Evolutionary conservation across 2,329 filamentous ascomycete genomes (phyloP).

Genomic region (Scytalidium lignicola): DNA sequence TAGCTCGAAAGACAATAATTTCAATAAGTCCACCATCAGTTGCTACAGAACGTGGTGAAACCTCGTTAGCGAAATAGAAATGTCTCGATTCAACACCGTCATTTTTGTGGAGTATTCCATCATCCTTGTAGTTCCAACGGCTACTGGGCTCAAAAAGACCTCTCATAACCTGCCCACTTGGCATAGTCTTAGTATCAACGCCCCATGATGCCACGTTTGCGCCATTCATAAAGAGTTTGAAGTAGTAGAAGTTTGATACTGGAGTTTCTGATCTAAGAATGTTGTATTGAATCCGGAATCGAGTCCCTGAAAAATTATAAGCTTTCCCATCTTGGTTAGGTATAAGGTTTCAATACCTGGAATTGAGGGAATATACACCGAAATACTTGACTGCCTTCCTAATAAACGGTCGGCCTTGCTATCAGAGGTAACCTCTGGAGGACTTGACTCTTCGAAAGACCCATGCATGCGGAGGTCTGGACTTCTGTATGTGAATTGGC

Average conservation of each 20-base stretch:
- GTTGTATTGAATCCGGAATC: conserved; percentile 48
- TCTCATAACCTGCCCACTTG: conserved; percentile 36
- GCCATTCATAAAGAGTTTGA: conserved; percentile 52
- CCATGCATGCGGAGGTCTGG: conserved; percentile 8
- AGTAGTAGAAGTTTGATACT: conserved; percentile 38
- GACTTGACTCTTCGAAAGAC: neutral
- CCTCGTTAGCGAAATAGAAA: conserved; percentile 41
- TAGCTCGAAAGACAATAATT: conserved; percentile 47
- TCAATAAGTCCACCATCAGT: conserved; percentile 53
- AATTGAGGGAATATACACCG: conserved; percentile 52
- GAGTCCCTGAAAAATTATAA: conserved; percentile 34
- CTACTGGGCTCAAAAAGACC: conserved; percentile 45
- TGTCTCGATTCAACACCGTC: conserved; percentile 43
- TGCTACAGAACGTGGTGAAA: conserved; percentile 30
- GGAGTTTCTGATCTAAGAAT: conserved; percentile 28
- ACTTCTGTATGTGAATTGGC: conserved; percentile 33
- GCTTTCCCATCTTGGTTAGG: neutral
- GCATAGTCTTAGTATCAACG: conserved; percentile 32
- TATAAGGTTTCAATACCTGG: conserved; percentile 34
- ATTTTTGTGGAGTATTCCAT: conserved; percentile 11
- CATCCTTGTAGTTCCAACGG: conserved; percentile 35
- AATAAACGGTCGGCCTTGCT: conserved; percentile 26
- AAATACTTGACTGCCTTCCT: conserved; percentile 34
- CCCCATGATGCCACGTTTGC: conserved; percentile 49
- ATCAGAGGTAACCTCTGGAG: conserved; percentile 8